Evolutionary conservation across 306 rosid species (phyloP).

Genomic region (Acacia crassicarpa): DNA sequence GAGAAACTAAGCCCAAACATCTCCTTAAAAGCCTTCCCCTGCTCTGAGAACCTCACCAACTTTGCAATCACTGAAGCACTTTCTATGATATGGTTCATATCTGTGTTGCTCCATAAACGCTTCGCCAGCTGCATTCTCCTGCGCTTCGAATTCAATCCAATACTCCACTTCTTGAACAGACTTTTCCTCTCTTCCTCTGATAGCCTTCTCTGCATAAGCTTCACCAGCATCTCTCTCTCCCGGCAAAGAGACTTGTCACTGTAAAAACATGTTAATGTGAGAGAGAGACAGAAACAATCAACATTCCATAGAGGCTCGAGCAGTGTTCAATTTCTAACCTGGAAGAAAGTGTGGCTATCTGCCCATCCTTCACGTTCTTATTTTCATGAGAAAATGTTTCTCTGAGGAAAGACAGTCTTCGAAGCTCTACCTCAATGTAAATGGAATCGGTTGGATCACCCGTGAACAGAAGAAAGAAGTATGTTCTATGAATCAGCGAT

Average conservation of each 20-base stretch:
- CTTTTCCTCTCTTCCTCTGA: slow-evolving; percentile 65
- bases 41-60: slow-evolving; percentile 76
- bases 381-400: slow-evolving; percentile 68
- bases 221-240: slow-evolving; percentile 75
- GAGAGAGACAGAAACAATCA: neutral
- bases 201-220: slow-evolving; percentile 79
- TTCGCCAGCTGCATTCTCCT: slow-evolving; percentile 81
- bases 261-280: slow-evolving; percentile 21
- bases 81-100: slow-evolving; percentile 61
- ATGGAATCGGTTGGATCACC: slow-evolving; percentile 91
- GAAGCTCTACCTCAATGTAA: slow-evolving; percentile 91
- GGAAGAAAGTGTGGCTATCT: slow-evolving; percentile 60
- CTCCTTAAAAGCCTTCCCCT: slow-evolving; percentile 81
- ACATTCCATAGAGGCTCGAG: neutral
- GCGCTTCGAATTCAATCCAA: slow-evolving; percentile 76
- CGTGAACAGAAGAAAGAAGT: slow-evolving; percentile 91
- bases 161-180: slow-evolving; percentile 74
- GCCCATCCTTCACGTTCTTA: slow-evolving; percentile 56
- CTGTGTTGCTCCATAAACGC: slow-evolving; percentile 66
- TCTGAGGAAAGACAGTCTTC: slow-evolving; percentile 81
- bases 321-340: slow-evolving; percentile 46
- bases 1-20: slow-evolving; percentile 96
- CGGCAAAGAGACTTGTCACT: slow-evolving; percentile 69
- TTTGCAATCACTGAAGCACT: slow-evolving; percentile 84
- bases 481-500: slow-evolving; percentile 91